phyloP scores from a whole-genome alignment of 371 early-diverging fungal genomes.

The Rhizopus delemar region DNA sequence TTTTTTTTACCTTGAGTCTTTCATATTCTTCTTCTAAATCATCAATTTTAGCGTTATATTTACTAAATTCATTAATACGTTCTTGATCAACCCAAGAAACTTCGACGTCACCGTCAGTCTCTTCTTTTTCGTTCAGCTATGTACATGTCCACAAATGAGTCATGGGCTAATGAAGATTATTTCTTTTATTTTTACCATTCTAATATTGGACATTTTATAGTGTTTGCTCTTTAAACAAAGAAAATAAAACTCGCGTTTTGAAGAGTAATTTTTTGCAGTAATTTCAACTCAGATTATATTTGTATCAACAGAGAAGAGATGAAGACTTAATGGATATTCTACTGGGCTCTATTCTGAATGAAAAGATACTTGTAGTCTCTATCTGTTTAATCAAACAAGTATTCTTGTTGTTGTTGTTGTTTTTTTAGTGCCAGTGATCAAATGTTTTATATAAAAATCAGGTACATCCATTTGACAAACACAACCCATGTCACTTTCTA shows the following conservation, averaged over 20 bases:
- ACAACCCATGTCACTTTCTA: too few species aligned
- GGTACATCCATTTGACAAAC: too few species aligned
- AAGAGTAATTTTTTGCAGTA: too few species aligned
- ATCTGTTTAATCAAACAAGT: too few species aligned
- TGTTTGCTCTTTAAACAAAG: not conserved
- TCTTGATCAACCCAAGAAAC: slow-evolving; percentile 94
- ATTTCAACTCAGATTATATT: too few species aligned
- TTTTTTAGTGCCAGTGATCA: too few species aligned
- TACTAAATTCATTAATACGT: slow-evolving; percentile 91
- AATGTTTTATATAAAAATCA: too few species aligned
- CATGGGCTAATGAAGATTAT: not conserved
- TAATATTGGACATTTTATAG: slow-evolving; percentile 32
- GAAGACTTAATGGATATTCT: too few species aligned
- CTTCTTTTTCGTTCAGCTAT: slow-evolving; percentile 65
- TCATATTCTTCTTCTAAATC: slow-evolving; percentile 79
- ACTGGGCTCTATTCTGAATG: too few species aligned
- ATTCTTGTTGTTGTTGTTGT: too few species aligned
- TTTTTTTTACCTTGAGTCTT: slow-evolving; percentile 68
- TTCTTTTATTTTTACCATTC: slow-evolving; percentile 16
- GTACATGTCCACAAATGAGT: not conserved
- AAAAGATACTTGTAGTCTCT: too few species aligned
- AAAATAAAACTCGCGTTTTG: not conserved
- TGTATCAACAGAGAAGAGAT: too few species aligned
- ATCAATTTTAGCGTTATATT: slow-evolving; percentile 77
- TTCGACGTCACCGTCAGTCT: slow-evolving; percentile 84